Conservation (phyloP, 2,329 filamentous ascomycete species). For the Diaporthe capsici region DNA sequence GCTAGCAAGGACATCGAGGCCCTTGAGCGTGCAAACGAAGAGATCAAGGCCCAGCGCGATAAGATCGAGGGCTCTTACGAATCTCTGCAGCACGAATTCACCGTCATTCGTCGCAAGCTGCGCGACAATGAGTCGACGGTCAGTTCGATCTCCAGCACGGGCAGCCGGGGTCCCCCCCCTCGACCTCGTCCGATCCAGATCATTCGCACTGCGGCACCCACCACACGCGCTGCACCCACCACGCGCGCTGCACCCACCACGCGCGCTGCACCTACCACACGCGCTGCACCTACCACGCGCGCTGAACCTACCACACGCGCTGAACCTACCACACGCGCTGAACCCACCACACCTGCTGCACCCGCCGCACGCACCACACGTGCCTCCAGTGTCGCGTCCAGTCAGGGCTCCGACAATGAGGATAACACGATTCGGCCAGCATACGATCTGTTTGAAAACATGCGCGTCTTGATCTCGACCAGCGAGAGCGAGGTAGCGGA, state of each 20-base stretch:
- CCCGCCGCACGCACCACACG: constrained; percentile 59
- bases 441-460: constrained; percentile 78
- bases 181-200: constrained; percentile 74
- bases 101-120: constrained; percentile 45
- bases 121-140: constrained; percentile 46
- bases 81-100: constrained; percentile 44
- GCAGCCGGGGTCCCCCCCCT: constrained; percentile 73
- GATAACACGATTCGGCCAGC: constrained; percentile 74
- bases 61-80: constrained; percentile 47
- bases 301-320: constrained; percentile 54
- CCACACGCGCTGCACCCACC: neutral
- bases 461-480: constrained; percentile 87
- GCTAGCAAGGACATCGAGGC: constrained; percentile 45
- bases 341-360: neutral
- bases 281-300: neutral
- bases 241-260: neutral
- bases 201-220: constrained; percentile 47
- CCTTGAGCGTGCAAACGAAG: constrained; percentile 43
- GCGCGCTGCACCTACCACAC: neutral
- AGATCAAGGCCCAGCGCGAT: constrained; percentile 43
- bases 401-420: constrained; percentile 57
- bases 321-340: neutral
- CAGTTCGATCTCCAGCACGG: constrained; percentile 52
- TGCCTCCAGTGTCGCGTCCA: constrained; percentile 59
- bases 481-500: constrained; percentile 85